Base-by-base conservation (phyloP, 2,329 filamentous ascomycete species). In the Aspergillus hortae region DNA sequence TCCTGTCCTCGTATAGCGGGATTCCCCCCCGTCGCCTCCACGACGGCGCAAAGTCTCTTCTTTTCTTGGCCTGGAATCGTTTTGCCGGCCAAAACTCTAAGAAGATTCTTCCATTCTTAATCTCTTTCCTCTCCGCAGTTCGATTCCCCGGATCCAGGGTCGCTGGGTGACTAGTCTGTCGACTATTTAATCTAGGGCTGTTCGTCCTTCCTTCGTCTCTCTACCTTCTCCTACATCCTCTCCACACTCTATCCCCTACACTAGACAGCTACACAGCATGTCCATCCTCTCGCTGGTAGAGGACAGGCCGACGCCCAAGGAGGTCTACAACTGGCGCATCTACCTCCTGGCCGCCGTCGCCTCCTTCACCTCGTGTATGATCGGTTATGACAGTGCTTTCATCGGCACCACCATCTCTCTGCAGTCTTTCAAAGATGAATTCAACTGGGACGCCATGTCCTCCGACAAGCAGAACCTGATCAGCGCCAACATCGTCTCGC, bases 331-430 rank as follows among this genome's bases (percentile, higher is more conserved):
- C 67, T 83, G 80, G 80, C 72, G 77, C 38, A 76, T 83, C 40
- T 84, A 82, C 61, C 71, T 77, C 11, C 77, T 77, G 40, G 80
- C 81, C 7, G 72, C 73, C 11, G 74, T 82, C 30, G 80, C 80
- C 40, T 81, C 77, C 12, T 81, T 77, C 63, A 80, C 80, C 46
- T 77, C 80, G 52, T 82, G 80, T 62, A 83, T 81, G 77, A 81
- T 82, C 56, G 78, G 79, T 14, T 81, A 82, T 56, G 88, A 91
- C 67, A 87, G 82, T 47, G 85, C 89, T 57, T 92, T 92, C 70
- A 91, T 92, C 60, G 88, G 87, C 55, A 89, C 86, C 0, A 91
- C 89, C 1, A 74, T 92, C 30, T 82, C 86, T 2, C 76, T 92
- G 27, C 76, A 80, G 0, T 87, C 87, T 0, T 92, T 92, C 70